Conservation (phyloP, 257 asterid genomes). For the Solanum infundibuliforme region DNA sequence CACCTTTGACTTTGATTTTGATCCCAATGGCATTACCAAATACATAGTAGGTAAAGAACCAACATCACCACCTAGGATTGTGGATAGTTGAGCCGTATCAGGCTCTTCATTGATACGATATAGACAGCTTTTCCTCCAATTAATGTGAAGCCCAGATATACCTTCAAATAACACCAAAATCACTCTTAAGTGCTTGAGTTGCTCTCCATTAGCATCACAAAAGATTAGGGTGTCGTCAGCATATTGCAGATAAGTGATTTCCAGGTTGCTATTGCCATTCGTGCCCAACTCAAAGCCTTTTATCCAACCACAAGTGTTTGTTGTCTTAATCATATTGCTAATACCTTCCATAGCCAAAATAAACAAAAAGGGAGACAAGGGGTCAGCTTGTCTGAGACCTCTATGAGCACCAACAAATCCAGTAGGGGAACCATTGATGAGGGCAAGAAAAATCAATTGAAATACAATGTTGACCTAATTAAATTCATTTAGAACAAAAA, state of each 20-base stretch:
- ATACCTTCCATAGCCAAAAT: neutral
- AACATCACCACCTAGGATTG: neutral
- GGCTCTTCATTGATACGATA: neutral
- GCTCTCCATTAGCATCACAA: neutral
- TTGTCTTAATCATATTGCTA: neutral
- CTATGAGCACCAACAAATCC: neutral
- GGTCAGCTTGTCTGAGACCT: neutral
- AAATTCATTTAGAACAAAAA: neutral
- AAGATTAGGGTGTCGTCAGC: neutral
- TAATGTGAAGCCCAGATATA: neutral
- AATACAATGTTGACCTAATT: neutral
- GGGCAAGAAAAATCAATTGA: neutral
- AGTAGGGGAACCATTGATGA: neutral
- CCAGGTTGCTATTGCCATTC: neutral
- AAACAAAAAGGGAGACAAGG: neutral
- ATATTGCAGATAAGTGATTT: neutral
- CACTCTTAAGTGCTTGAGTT: neutral
- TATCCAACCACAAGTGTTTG: neutral
- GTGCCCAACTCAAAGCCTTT: neutral
- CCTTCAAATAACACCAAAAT: neutral
- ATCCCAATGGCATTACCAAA: neutral
- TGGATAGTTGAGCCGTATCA: neutral
- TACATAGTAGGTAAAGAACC: neutral
- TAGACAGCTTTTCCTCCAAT: neutral
- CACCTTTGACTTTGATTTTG: neutral